Evolutionary conservation across 2,329 filamentous ascomycete genomes (phyloP), one percentile per base, ranked within the genome.

Genomic region (Aspergillus sp.): DNA sequence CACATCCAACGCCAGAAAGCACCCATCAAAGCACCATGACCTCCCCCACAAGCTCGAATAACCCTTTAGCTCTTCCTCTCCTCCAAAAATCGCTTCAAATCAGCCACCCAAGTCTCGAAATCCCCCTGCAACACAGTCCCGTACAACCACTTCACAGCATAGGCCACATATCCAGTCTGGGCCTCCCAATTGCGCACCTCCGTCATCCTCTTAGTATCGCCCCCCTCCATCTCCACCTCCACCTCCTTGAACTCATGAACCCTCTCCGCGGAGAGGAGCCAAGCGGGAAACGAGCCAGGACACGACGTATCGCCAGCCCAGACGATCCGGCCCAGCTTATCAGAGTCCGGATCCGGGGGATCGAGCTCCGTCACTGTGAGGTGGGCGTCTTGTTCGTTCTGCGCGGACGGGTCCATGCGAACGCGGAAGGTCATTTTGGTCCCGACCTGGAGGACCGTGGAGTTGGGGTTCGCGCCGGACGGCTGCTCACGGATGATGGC

Each of bases 181-280:
- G 51, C 53, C 47, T 68, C 61, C 67, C 67, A 69, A 36, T 60
- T 66, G 34, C 53, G 47, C 42, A 59, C 45, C 49, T 59, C 48
- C 31, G 43, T 54, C 40, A 46, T 45, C 26, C 30, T 52, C 24
- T 29, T 37, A 24, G 8, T 15, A 17, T 14, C 15, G 8, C 39
- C 43, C 14, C 35, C 30, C 10, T 33, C 32, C 3, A 15, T 39
- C 5, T 30, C 19, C 4, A 43, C 50, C 20, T 53, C 53, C 5
- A 55, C 47, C 35, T 63, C 62, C 13, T 49, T 48, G 22, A 71
- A 50, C 50, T 69, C 67, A 40, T 69, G 66, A n/a, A 66, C 61
- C 8, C 66, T 49, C 42, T 70, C 64, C 17, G 61, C 57, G 30
- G 48, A 54, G 32, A 69, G 35, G 12, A 70, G 29, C n/a, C 47